Evolutionary conservation across 225 moss, liverwort and hornwort genomes (phyloP).

Genomic region (Marchantia polymorpha): DNA sequence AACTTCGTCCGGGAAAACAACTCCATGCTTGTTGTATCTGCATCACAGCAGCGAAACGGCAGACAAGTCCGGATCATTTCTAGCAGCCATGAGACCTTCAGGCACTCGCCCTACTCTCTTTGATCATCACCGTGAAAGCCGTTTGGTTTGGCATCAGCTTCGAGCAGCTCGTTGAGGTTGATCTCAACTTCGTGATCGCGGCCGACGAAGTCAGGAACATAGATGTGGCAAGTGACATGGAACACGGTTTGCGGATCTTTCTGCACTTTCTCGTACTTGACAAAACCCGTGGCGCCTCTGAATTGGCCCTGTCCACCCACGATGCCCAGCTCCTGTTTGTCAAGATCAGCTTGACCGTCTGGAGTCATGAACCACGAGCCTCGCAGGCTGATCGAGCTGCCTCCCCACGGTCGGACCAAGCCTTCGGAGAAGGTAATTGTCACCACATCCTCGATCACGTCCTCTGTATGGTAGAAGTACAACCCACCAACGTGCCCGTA

Average conservation of each 20-base stretch:
- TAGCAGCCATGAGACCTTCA: too few relatives aligned
- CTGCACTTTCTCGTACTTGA: not conserved
- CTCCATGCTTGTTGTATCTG: too few relatives aligned
- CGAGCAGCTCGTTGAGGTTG: too few relatives aligned
- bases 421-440: not conserved
- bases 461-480: not conserved
- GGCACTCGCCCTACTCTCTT: too few relatives aligned
- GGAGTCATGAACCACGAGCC: not conserved
- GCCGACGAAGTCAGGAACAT: too few relatives aligned
- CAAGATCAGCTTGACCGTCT: not conserved
- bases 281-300: not conserved
- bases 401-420: not conserved
- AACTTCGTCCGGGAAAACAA: too few relatives aligned
- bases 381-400: slow-evolving; percentile 9
- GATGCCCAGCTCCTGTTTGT: not conserved
- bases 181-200: too few relatives aligned
- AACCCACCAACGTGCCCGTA: not conserved
- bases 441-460: slow-evolving; percentile 3
- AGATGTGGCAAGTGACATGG: too few relatives aligned
- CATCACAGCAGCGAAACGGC: too few relatives aligned
- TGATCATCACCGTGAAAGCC: too few relatives aligned
- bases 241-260: not conserved
- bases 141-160: too few relatives aligned
- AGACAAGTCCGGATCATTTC: too few relatives aligned
- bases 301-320: not conserved